These are phyloP conservation scores for Calonectria multiphialidica DNA, from an alignment of 2,329 filamentous ascomycete genomes.

Conservation along the genomic window DNA sequence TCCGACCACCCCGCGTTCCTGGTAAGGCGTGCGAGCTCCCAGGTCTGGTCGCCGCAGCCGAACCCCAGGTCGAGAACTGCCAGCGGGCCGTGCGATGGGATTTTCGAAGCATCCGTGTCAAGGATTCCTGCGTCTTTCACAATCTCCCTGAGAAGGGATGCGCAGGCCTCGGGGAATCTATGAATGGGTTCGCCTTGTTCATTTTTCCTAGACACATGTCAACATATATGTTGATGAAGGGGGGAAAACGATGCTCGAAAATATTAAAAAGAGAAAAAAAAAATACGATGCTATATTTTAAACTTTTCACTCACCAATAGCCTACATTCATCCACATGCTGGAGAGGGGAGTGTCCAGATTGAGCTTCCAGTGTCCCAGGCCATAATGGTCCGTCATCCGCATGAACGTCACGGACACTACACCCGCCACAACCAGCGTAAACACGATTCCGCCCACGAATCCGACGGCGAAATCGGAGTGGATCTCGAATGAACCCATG, in stretches of 20 bases:
- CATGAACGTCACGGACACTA: conserved; percentile 35
- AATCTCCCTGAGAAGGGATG: conserved; percentile 61
- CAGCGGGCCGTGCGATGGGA: conserved; percentile 32
- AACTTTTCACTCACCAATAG: conserved; percentile 61
- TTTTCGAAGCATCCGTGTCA: conserved; percentile 7
- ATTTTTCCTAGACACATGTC: conserved; percentile 42
- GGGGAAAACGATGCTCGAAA: no score
- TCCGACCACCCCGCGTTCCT: conserved; percentile 32
- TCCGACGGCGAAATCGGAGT: conserved; percentile 43
- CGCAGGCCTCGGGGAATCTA: conserved; percentile 59
- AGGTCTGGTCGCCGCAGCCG: conserved; percentile 70
- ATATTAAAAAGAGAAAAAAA: no score
- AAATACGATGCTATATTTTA: no score
- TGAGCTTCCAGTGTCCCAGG: conserved; percentile 68
- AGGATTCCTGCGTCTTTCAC: conserved; percentile 57
- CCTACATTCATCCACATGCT: conserved; percentile 76
- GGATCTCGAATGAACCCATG: conserved; percentile 1
- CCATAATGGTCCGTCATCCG: conserved; percentile 56
- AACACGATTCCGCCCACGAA: conserved; percentile 43
- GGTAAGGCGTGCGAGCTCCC: conserved; percentile 54
- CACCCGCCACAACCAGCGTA: conserved; percentile 27
- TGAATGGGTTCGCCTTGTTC: conserved; percentile 45
- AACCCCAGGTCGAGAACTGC: conserved; percentile 67
- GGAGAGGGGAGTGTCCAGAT: conserved; percentile 57
- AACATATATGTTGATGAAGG: background rate